Percentiles rank a stretch among this genome's conserved stretches.
phyloP scores from a whole-genome alignment of 257 asterid species.

The Ballota nigra region DNA sequence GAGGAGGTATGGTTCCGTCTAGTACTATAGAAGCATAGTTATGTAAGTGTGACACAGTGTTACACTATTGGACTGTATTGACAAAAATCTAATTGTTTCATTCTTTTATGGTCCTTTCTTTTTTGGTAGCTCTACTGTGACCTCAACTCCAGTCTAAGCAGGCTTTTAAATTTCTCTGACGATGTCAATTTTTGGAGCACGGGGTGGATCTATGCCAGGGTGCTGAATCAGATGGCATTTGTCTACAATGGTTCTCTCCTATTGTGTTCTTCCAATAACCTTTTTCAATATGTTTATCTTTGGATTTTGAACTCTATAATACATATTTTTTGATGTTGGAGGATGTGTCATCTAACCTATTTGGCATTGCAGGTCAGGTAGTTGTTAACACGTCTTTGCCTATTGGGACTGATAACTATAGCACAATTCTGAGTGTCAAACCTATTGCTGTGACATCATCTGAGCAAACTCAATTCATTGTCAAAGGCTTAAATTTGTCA shows the following conservation, averaged over 20 bases:
- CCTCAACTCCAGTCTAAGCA: slow-evolving; percentile 62
- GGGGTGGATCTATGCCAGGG: slow-evolving; percentile 76
- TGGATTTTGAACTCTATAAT: not conserved
- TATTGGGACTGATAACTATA: slow-evolving; percentile 27
- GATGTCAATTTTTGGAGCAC: slow-evolving; percentile 65
- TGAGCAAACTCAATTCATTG: slow-evolving; percentile 50
- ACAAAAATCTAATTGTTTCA: slow-evolving; percentile 3
- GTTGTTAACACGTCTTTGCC: slow-evolving; percentile 58
- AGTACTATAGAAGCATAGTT: slow-evolving; percentile 1
- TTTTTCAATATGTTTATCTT: not conserved
- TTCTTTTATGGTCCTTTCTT: slow-evolving; percentile 16
- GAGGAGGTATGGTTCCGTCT: slow-evolving; percentile 60
- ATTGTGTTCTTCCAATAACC: not conserved
- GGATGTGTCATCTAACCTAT: slow-evolving; percentile 12
- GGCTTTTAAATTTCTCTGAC: slow-evolving; percentile 54
- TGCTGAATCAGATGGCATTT: slow-evolving; percentile 69
- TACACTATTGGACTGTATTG: slow-evolving; percentile 5
- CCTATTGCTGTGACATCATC: slow-evolving; percentile 76
- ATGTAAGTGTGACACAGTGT: not conserved
- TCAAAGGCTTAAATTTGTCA: slow-evolving; percentile 60
- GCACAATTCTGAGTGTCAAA: slow-evolving; percentile 52
- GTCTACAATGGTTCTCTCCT: slow-evolving; percentile 46
- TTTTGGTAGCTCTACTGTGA: slow-evolving; percentile 58
- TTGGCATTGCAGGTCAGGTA: slow-evolving; percentile 57
- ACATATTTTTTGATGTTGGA: slow-evolving; percentile 4